phyloP scores from a whole-genome alignment of 768 basidiomycete species.

The Tulasnella sp. region DNA sequence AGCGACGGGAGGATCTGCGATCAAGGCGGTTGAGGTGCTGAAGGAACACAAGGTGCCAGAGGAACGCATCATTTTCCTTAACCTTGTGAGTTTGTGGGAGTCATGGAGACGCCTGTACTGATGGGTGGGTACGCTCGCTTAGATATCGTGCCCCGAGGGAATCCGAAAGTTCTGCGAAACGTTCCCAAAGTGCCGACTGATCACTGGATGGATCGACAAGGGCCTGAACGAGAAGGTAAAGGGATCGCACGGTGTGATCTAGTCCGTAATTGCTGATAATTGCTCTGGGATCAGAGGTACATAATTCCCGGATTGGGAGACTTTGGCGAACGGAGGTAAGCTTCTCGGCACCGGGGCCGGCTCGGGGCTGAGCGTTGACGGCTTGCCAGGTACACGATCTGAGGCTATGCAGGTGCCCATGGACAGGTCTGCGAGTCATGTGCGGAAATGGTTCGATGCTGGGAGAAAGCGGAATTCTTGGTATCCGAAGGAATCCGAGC shows the following conservation, averaged over 20 bases:
- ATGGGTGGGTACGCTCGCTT: conserved; percentile 8
- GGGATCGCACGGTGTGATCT: not conserved
- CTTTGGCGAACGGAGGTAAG: conserved; percentile 86
- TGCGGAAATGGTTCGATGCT: conserved; percentile 17
- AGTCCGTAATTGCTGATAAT: not conserved
- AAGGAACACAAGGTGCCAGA: conserved; percentile 91
- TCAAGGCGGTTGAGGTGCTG: conserved; percentile 95
- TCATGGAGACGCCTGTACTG: conserved; percentile 6
- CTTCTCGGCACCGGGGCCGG: not conserved
- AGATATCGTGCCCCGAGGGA: conserved; percentile 94
- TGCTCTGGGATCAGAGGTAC: conserved; percentile 40
- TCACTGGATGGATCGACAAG: conserved; percentile 95
- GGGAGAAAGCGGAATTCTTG: not conserved
- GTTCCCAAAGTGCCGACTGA: conserved; percentile 80
- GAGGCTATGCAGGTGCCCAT: not conserved
- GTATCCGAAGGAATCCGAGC: not conserved
- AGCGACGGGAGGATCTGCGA: conserved; percentile 97
- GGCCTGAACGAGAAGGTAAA: conserved; percentile 79
- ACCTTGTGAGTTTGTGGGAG: conserved; percentile 62
- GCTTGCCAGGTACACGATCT: conserved; percentile 31
- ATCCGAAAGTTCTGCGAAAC: conserved; percentile 73
- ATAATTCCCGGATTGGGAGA: conserved; percentile 97
- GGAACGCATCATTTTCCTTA: conserved; percentile 93
- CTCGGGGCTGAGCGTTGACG: not conserved
- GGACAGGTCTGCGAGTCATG: not conserved